Base-by-base conservation (phyloP, 345 rosid genomes). In the Cardamine chenopodiifolia region DNA sequence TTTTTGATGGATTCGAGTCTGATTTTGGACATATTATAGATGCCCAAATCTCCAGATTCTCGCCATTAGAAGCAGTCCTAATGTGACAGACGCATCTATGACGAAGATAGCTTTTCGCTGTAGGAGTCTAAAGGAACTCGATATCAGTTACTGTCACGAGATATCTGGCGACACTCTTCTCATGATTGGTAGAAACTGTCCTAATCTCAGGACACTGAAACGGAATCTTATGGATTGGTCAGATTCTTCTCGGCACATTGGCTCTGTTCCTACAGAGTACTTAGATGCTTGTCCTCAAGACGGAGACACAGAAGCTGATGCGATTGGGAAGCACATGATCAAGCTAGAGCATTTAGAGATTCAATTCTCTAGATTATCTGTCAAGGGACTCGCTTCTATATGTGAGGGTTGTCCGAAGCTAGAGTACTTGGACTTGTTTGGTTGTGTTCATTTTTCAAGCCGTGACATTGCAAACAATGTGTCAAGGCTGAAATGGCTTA, bases 251-350 rank as follows among this genome's bases (percentile, higher is more conserved):
- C 86, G 86, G 10, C 87, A 85, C 55, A 80, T 2, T 0, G 87
- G 93, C 69, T 75, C 77, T 70, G 92, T 89, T 61, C 98, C 97
- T 1, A 0, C 20, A 15, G 90, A 85, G 73, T 90, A 89, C 28
- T 75, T 91, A 35, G 82, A 88, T 60, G 81, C 91, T 55, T 89
- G 88, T 75, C 98, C 96, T 19, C 91, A 85, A 79, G 98, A 94
- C 56, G 95, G 97, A 6, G 93, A 89, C 79, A 60, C 73, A 0
- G 96, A 94, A 65, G 98, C 97, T 18, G 78, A 75, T 2, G 89
- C 92, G 2, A 82, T 88, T n/a, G 93, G 89, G 5, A 85, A 82
- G 37, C 85, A 58, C 49, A 88, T 91, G 93, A 82, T 82, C 13
- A 75, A 63, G n/a, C 68, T 94, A 49, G 78, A 66, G 79, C 90